Evolutionary conservation across 192 early-diverging fungal genomes (phyloP).

Genomic region (Coemansia sp.): DNA sequence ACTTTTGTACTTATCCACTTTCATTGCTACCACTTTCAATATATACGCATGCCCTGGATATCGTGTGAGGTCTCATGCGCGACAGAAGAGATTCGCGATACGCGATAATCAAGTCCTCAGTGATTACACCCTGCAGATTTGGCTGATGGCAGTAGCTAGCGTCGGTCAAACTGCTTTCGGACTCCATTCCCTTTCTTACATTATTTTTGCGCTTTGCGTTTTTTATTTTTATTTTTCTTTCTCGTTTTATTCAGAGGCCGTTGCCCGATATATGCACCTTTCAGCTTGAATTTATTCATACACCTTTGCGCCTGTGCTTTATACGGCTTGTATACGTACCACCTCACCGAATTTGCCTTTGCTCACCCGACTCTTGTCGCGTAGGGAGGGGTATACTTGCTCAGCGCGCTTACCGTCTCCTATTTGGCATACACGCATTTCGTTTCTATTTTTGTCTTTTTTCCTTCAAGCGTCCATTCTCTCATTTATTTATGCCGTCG

Average conservation of each 20-base stretch:
- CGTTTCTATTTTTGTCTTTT: conserved; percentile 5
- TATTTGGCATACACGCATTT: conserved; percentile 5
- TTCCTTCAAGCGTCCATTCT: not conserved
- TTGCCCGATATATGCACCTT: not conserved
- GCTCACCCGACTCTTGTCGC: not conserved
- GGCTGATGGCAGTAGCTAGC: not conserved
- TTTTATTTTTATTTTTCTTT: conserved; percentile 6
- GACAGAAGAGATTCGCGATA: not conserved
- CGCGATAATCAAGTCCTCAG: not conserved
- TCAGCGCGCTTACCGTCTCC: not conserved
- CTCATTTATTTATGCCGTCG: conserved; percentile 7
- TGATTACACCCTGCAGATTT: not conserved
- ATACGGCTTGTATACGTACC: not conserved
- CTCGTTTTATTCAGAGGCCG: too few species aligned
- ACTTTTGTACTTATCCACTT: not conserved
- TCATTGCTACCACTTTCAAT: not conserved
- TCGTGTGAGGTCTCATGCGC: not conserved
- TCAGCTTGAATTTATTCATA: conserved; percentile 8
- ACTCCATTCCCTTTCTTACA: not conserved
- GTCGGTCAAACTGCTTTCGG: not conserved
- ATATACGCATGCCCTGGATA: not conserved
- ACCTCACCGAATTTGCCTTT: not conserved
- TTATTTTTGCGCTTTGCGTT: not conserved
- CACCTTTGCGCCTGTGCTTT: not conserved
- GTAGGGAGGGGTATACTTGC: not conserved